Evolutionary conservation across 139 green algal species (phyloP), one percentile per base, ranked within the genome.

Genomic region (Chlamydomonas sphaeroides): DNA sequence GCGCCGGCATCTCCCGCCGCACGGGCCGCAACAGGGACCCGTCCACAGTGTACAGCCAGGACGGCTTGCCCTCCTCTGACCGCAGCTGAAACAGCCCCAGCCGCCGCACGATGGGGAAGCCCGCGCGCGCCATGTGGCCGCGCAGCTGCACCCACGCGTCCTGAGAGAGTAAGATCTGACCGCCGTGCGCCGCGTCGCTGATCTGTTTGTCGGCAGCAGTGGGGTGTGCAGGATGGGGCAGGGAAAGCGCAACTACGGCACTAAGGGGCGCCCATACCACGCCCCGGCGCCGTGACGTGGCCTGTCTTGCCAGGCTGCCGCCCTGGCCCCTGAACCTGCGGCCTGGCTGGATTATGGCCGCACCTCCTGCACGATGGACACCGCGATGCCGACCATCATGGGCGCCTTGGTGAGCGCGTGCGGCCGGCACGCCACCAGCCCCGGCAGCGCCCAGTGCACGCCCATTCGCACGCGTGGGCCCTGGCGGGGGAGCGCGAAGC

Each of bases 401-500:
- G 89, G 75, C 65, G 94, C 90, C 70, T 93, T 91, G 32, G 94
- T 97, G 21, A 95, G 80, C 30, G 86, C 73, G 84, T 97, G 94
- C 72, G 94, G 71, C 21, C 92, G 84, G 74, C 80, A 87, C n/a
- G 89, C 89, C 21, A 98, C 86, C 8, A 89, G 93, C 61, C 93
- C 94, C 57, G 93, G 87, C 4, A 68, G 76, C 17, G 94, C 94
- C 89, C 90, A 98, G 88, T 98, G 95, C 30, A 97, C 85, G 49
- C 91, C 94, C 93, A 98, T 97, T 53, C 95, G 92, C 59, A 98
- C 89, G 32, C 94, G 92, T 0, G 94, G 95, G 3, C 95, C 95
- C n/a, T n/a, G n/a, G n/a, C n/a, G n/a, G n/a, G n/a, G n/a, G n/a
- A n/a, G n/a, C n/a, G n/a, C n/a, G n/a, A n/a, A n/a, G n/a, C n/a